Conservation (phyloP, 345 rosid species). For the Salix dunnii region DNA sequence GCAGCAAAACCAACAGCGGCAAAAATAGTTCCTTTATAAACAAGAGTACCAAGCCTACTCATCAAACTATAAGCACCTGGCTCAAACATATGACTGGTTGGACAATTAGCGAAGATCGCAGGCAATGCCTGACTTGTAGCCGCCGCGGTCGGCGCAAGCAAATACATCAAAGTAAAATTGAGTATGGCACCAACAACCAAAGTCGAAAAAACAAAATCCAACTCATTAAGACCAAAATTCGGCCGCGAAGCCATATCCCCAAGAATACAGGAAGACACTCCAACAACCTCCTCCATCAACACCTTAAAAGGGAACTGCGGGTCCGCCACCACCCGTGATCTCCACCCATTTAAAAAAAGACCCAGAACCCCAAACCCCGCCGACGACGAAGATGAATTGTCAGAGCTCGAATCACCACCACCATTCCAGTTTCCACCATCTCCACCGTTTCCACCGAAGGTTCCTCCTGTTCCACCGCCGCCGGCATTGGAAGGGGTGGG, state of each 20-base stretch:
- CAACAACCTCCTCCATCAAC: conserved; percentile 91
- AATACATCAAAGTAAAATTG: conserved; percentile 89
- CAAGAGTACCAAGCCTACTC: conserved; percentile 69
- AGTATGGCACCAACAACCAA: conserved; percentile 80
- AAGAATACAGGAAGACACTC: conserved; percentile 75
- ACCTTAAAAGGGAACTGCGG: conserved; percentile 94
- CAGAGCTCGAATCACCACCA: conserved; percentile 12
- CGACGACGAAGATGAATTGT: conserved; percentile 28
- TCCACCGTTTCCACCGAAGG: not conserved
- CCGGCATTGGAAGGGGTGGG: conserved; percentile 6
- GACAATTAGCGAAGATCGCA: conserved; percentile 68
- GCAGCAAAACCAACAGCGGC: conserved; percentile 90
- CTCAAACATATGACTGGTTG: conserved; percentile 89
- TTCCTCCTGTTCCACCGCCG: conserved; percentile 10
- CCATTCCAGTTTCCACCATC: conserved; percentile 3
- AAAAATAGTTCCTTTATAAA: conserved; percentile 76
- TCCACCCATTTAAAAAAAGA: conserved; percentile 75
- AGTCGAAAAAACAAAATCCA: conserved; percentile 92
- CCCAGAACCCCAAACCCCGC: conserved; percentile 52
- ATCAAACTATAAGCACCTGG: conserved; percentile 52
- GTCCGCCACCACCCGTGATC: conserved; percentile 87
- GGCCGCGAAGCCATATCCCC: conserved; percentile 99
- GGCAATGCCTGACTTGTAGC: conserved; percentile 51
- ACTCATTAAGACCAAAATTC: conserved; percentile 87
- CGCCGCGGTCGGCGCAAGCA: conserved; percentile 71